These are phyloP conservation scores for Termitomyces heimii DNA, from an alignment of 768 basidiomycete species.

Conservation along the genomic window DNA sequence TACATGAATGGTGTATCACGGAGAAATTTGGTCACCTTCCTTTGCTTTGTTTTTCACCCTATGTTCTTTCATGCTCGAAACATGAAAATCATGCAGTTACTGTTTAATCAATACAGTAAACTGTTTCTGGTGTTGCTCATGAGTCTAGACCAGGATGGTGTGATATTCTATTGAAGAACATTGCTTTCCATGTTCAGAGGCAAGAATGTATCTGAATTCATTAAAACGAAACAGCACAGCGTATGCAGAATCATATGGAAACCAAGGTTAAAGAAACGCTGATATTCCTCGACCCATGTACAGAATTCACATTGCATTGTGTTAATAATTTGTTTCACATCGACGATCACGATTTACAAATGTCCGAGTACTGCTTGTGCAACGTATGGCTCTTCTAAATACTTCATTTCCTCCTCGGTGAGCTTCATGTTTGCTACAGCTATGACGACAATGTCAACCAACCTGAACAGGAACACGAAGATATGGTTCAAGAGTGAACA, in stretches of 20 bases:
- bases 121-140: too few relatives aligned
- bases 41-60: background rate
- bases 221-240: too few relatives aligned
- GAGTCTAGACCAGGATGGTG: too few relatives aligned
- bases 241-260: too few relatives aligned
- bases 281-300: too few relatives aligned
- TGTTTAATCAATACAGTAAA: too few relatives aligned
- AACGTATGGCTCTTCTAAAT: slow-evolving; percentile 47
- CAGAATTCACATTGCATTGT: background rate
- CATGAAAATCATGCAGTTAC: too few relatives aligned
- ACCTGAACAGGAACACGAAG: background rate
- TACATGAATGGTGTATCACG: too few relatives aligned
- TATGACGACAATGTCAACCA: slow-evolving; percentile 7
- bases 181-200: too few relatives aligned
- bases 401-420: slow-evolving; percentile 49
- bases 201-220: too few relatives aligned
- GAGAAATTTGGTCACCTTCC: background rate
- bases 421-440: slow-evolving; percentile 42
- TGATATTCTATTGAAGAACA: too few relatives aligned
- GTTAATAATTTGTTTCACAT: background rate
- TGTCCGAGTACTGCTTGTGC: background rate
- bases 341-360: background rate
- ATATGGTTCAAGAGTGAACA: background rate
- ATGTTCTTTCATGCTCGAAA: background rate
- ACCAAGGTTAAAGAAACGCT: too few relatives aligned